These are phyloP conservation scores for Triticum urartu DNA, from an alignment of 176 grass and related monocot species.

Conservation along the genomic window DNA sequence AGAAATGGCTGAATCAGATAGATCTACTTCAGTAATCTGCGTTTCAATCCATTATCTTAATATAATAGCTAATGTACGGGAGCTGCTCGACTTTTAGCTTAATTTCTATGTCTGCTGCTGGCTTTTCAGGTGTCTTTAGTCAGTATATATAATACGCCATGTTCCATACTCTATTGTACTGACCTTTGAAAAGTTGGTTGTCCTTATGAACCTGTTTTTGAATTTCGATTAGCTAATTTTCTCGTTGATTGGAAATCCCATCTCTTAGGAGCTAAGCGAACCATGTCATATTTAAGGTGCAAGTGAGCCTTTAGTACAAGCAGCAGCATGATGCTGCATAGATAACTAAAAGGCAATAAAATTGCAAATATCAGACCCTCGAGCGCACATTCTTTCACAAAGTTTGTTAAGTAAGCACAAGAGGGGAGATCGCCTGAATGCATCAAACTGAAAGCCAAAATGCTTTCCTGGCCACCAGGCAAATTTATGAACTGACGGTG, in stretches of 20 bases:
- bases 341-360: no score
- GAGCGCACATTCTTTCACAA: no score
- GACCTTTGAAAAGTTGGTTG: background rate
- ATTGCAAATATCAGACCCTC: no score
- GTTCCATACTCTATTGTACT: background rate
- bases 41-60: background rate
- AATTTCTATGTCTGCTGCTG: background rate
- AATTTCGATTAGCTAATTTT: background rate
- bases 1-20: background rate
- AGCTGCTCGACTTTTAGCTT: background rate
- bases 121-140: background rate
- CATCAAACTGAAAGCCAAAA: no score
- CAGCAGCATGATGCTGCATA: background rate
- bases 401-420: no score
- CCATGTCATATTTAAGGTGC: background rate
- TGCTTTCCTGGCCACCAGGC: no score
- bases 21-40: no score
- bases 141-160: background rate
- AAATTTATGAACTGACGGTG: no score
- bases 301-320: background rate
- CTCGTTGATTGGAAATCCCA: background rate
- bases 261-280: slow-evolving; percentile 25
- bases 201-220: background rate
- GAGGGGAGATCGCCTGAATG: no score
- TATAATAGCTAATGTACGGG: background rate